phyloP scores from a whole-genome alignment of 2,329 filamentous ascomycete genomes.

The Beauveria bassiana region DNA sequence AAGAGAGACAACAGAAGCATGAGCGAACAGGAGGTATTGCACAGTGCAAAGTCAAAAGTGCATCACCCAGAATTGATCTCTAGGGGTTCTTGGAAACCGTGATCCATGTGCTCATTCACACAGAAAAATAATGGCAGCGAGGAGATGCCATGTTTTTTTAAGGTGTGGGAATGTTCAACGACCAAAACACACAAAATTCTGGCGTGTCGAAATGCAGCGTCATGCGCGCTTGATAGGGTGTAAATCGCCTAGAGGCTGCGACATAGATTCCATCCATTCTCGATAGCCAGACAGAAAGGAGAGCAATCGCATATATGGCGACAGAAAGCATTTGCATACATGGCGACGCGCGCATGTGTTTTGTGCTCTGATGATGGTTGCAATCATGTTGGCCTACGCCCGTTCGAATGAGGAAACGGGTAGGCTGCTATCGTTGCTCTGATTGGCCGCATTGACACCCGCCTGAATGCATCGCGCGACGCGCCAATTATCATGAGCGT shows the following conservation, averaged over 20 bases:
- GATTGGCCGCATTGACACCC: background rate
- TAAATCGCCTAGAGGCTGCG: too few relatives aligned
- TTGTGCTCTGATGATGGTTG: background rate
- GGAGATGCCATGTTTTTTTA: background rate
- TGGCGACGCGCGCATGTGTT: background rate
- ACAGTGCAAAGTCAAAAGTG: too few relatives aligned
- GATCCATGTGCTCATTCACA: background rate
- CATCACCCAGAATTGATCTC: background rate
- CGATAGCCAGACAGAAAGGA: background rate
- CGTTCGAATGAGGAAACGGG: conserved; percentile 12
- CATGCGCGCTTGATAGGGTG: background rate
- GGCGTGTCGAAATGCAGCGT: background rate
- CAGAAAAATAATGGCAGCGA: background rate
- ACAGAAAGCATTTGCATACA: background rate
- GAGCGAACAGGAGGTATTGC: background rate
- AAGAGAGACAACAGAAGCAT: conserved; percentile 7
- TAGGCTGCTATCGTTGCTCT: background rate
- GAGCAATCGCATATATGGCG: too few relatives aligned
- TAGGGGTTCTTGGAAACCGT: background rate
- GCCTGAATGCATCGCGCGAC: conserved; percentile 3
- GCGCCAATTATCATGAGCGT: background rate
- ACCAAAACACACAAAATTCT: background rate
- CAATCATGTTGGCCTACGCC: background rate
- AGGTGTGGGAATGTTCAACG: background rate
- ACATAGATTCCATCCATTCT: background rate